Percentiles rank a stretch among this genome's conserved stretches.
Conservation (phyloP, 2,329 filamentous ascomycete species). For the Plenodomus lindquistii region DNA sequence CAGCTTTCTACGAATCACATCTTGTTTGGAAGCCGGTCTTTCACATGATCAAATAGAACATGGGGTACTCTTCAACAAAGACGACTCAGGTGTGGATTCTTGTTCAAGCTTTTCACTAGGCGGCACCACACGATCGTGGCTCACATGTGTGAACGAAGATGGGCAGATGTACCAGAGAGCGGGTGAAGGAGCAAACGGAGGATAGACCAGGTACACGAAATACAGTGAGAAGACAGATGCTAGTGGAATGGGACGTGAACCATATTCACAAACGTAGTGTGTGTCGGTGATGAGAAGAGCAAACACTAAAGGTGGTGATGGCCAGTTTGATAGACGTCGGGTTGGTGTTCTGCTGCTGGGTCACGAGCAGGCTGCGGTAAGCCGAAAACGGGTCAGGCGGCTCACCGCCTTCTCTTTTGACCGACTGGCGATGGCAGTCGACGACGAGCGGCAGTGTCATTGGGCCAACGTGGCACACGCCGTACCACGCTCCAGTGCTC, state of each 20-base stretch:
- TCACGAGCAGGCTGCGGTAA: slow-evolving; percentile 30
- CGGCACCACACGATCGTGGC: not conserved
- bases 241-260: not conserved
- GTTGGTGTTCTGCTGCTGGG: slow-evolving; percentile 3
- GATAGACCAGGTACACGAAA: no score
- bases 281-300: not conserved
- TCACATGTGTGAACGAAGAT: not conserved
- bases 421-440: slow-evolving; percentile 25
- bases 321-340: not conserved
- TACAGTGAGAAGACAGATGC: not conserved
- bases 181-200: not conserved
- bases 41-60: not conserved
- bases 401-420: slow-evolving; percentile 35
- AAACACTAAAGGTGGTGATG: not conserved
- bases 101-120: not conserved
- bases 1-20: not conserved
- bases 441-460: slow-evolving; percentile 30
- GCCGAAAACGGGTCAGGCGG: slow-evolving; percentile 29
- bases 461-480: slow-evolving; percentile 39
- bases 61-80: no score
- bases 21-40: not conserved
- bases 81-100: not conserved
- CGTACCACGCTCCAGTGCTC: slow-evolving; percentile 29
- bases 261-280: no score
- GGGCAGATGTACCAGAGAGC: not conserved